These are phyloP conservation scores for Trypethelium eluteriae DNA, from an alignment of 495 filamentous ascomycete species.

Conservation along the genomic window DNA sequence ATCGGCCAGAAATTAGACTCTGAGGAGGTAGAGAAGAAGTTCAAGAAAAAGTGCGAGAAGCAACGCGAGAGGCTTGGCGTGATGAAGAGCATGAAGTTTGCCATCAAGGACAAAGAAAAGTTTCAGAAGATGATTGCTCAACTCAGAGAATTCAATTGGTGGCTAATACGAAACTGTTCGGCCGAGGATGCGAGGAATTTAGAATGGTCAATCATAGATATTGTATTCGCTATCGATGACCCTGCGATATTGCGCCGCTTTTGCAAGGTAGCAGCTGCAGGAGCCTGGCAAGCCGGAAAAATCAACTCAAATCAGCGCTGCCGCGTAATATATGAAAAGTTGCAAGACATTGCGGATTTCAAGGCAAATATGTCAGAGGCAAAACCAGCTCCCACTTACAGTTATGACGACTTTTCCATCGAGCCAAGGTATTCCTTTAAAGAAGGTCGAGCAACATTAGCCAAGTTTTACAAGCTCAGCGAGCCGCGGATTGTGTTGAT, in stretches of 20 bases:
- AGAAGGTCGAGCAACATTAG: background rate
- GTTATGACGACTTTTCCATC: background rate
- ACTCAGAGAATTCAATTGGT: background rate
- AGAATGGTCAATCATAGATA: background rate
- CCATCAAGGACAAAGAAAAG: background rate
- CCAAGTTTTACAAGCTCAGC: background rate
- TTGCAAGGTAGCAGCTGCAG: background rate
- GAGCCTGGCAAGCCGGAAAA: too few relatives aligned
- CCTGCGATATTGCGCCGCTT: background rate
- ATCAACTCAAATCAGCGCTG: too few relatives aligned
- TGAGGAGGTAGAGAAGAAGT: background rate
- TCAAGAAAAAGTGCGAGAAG: background rate
- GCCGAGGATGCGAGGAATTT: background rate
- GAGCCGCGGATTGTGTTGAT: background rate
- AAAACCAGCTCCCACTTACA: background rate
- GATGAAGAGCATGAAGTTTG: background rate
- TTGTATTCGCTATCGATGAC: background rate
- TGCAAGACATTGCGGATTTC: background rate
- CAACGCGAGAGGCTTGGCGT: background rate
- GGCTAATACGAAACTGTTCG: background rate
- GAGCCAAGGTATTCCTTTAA: background rate
- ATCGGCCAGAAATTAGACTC: too few relatives aligned
- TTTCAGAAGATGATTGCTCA: background rate
- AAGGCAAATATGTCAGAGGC: background rate
- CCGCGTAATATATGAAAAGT: background rate